Percentiles rank a stretch among this genome's conserved stretches.
Evolutionary conservation across 306 rosid species (phyloP).

Genomic region (Senna siamea): DNA sequence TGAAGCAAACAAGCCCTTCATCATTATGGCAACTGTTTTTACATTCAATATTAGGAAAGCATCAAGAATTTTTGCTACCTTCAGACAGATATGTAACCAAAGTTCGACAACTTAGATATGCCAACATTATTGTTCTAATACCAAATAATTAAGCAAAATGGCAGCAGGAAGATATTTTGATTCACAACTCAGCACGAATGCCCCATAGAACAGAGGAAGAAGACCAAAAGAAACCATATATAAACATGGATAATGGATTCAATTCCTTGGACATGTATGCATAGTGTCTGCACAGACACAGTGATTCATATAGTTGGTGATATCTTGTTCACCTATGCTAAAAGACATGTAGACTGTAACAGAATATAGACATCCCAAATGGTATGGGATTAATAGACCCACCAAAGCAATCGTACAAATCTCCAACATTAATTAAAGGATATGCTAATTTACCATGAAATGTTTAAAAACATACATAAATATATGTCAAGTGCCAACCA

Average conservation of each 20-base stretch:
- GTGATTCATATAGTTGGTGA: not conserved
- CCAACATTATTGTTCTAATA: not conserved
- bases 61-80: not conserved
- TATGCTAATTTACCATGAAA: not conserved
- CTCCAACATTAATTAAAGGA: constrained; percentile 10
- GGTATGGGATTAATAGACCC: too few species aligned
- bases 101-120: constrained; percentile 14
- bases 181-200: not conserved
- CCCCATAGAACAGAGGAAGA: not conserved
- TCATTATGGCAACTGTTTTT: not conserved
- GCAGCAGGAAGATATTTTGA: not conserved
- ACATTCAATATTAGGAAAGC: constrained; percentile 1
- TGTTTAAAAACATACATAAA: not conserved
- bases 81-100: not conserved
- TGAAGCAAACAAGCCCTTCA: constrained; percentile 11
- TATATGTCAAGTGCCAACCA: not conserved
- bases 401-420: constrained; percentile 1
- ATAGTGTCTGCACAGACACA: not conserved
- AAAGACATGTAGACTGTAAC: not conserved
- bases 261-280: not conserved
- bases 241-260: not conserved
- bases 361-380: not conserved
- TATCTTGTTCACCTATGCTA: not conserved
- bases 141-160: not conserved
- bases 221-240: not conserved